Evolutionary conservation across 768 basidiomycete genomes (phyloP), one percentile per base, ranked within the genome.

Genomic region (Bullera alba): DNA sequence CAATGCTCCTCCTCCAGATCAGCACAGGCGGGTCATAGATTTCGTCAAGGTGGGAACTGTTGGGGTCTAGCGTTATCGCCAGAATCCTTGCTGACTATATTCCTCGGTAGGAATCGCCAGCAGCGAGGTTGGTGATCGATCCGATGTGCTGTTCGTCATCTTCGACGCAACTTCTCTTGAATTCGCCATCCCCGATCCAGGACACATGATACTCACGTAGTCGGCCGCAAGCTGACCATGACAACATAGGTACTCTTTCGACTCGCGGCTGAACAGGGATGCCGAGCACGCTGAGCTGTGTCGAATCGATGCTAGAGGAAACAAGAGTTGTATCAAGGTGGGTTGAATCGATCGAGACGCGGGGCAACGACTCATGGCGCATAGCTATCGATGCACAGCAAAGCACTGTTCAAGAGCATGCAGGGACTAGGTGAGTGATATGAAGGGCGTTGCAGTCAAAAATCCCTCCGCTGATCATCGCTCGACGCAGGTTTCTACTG

Each of bases 371-470:
- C 45, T 46, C n/a, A 46, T 29, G 5, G 10, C 32, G 4, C 17
- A n/a, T 36, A 69, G 67, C 50, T 69, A 26, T 58, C 53, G 10
- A 43, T 69, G 46, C 54, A 65, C 21, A 62, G 60, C 42, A 51
- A 53, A 27, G 60, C 67, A 0, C 44, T 69, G 22, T 69, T 69
- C 54, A 69, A 69, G 54, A 69, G 67, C 51, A 69, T 69, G 67
- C 67, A 69, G 48, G 32, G 44, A 14, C 50, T 69, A n/a, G 56
- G 67, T 69, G 27, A 54, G 63, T 50, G 25, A 10, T n/a, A 34
- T n/a, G n/a, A n/a, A n/a, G n/a, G n/a, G 32, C 32, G 10, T n/a
- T 34, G n/a, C 32, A 34, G n/a, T 8, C 38, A 22, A 22, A 8
- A 14, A 10, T 21, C 38, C 12, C 38, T 21, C 21, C 32, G 32